Percentiles rank a stretch among this genome's conserved stretches.
These are phyloP conservation scores for Maudiozyma saulgeensis DNA, from an alignment of 805 yeast genomes.

Conservation along the genomic window DNA sequence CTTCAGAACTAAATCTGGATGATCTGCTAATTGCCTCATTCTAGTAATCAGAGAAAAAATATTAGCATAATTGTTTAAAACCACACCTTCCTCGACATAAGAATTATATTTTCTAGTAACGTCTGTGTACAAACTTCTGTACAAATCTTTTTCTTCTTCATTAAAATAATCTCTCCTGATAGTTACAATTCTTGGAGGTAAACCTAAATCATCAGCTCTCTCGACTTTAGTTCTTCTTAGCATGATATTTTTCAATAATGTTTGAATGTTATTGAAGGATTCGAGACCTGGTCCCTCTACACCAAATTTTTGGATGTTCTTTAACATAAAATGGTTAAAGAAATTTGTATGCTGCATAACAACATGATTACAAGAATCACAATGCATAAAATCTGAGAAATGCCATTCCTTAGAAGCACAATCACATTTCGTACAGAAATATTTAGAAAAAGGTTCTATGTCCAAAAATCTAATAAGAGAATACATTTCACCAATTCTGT, in stretches of 20 bases:
- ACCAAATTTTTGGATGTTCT: slow-evolving; percentile 83
- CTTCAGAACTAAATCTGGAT: slow-evolving; percentile 88
- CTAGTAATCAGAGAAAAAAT: slow-evolving; percentile 91
- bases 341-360: slow-evolving; percentile 94
- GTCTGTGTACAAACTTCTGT: slow-evolving; percentile 79
- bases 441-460: slow-evolving; percentile 76
- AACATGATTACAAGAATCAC: slow-evolving; percentile 81
- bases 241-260: slow-evolving; percentile 72
- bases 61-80: slow-evolving; percentile 91
- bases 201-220: slow-evolving; percentile 93
- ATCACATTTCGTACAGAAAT: slow-evolving; percentile 88
- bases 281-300: slow-evolving; percentile 70
- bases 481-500: slow-evolving; percentile 92
- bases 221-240: slow-evolving; percentile 90
- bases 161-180: slow-evolving; percentile 81
- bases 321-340: slow-evolving; percentile 91
- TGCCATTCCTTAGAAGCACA: slow-evolving; percentile 79
- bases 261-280: slow-evolving; percentile 69
- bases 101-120: slow-evolving; percentile 81
- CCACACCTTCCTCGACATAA: slow-evolving; percentile 93
- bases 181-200: slow-evolving; percentile 92
- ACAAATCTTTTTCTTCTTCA: slow-evolving; percentile 90
- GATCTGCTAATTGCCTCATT: slow-evolving; percentile 97
- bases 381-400: slow-evolving; percentile 71
- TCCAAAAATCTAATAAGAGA: slow-evolving; percentile 80